Conservation (phyloP, 2,329 filamentous ascomycete genomes). For the Aspergillus ruber region DNA sequence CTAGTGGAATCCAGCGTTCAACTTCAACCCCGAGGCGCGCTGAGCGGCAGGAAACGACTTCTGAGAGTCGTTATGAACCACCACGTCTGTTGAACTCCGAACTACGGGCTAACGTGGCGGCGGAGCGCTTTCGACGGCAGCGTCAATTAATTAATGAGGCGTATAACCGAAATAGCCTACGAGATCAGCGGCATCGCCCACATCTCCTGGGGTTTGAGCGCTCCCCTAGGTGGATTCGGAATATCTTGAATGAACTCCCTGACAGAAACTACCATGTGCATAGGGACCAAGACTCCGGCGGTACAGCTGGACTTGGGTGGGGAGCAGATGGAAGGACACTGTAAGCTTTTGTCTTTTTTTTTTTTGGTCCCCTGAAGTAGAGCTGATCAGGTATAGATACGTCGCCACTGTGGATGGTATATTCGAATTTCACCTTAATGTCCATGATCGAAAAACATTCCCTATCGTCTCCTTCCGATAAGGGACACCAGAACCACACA, state of each 20-base stretch:
- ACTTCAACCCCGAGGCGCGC: slow-evolving; percentile 29
- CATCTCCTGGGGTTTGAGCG: slow-evolving; percentile 29
- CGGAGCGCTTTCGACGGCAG: slow-evolving; percentile 34
- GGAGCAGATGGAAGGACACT: slow-evolving; percentile 41
- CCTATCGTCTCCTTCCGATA: slow-evolving; percentile 38
- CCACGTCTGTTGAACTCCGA: slow-evolving; percentile 26
- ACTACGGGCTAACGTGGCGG: slow-evolving; percentile 32
- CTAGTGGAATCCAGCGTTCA: slow-evolving; percentile 24
- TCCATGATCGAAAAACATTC: slow-evolving; percentile 43
- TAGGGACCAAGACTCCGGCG: slow-evolving; percentile 33
- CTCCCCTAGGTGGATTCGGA: slow-evolving; percentile 33
- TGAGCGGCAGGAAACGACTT: slow-evolving; percentile 19
- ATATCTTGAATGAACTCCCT: slow-evolving; percentile 29
- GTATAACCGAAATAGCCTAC: slow-evolving; percentile 22
- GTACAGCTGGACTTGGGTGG: slow-evolving; percentile 44
- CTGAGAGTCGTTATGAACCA: slow-evolving; percentile 22
- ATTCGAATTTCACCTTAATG: slow-evolving; percentile 42
- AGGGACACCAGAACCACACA: slow-evolving; percentile 5
- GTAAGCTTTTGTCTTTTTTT: slow-evolving; percentile 27
- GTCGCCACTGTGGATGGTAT: slow-evolving; percentile 44
- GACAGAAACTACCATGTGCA: slow-evolving; percentile 25
- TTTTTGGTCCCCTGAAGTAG: background rate
- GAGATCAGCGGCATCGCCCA: slow-evolving; percentile 29
- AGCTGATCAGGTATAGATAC: slow-evolving; percentile 29
- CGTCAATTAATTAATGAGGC: slow-evolving; percentile 31